Evolutionary conservation across 2,329 filamentous ascomycete species (phyloP).

Genomic region (Pseudocercospora musae): DNA sequence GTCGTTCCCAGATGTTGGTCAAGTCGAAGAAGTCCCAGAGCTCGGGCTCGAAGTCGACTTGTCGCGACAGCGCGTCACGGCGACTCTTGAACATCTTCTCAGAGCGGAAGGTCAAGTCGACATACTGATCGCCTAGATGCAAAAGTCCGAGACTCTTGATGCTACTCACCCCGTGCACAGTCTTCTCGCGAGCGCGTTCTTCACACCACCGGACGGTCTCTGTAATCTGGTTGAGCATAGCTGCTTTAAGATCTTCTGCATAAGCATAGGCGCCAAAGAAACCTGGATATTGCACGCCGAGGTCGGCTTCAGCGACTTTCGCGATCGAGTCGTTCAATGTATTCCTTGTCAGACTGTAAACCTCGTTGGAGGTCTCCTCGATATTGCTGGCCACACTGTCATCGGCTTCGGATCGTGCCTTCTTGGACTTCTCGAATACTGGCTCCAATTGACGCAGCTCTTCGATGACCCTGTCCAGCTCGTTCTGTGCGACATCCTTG

Average conservation of each 20-base stretch:
- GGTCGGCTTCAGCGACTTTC: constrained; percentile 70
- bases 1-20: constrained; percentile 74
- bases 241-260: constrained; percentile 86
- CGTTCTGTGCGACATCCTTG: constrained; percentile 76
- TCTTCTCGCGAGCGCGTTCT: constrained; percentile 75
- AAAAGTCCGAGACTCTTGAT: constrained; percentile 86
- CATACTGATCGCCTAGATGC: constrained; percentile 83
- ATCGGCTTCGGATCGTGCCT: constrained; percentile 72
- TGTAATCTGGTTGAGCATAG: constrained; percentile 86
- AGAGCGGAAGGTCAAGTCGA: constrained; percentile 80
- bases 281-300: constrained; percentile 83
- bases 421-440: constrained; percentile 76
- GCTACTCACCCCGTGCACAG: constrained; percentile 74
- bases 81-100: constrained; percentile 92
- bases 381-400: constrained; percentile 79
- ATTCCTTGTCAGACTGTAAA: constrained; percentile 78
- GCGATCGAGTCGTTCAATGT: constrained; percentile 72
- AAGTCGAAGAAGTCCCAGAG: constrained; percentile 92
- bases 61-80: constrained; percentile 74
- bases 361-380: constrained; percentile 77
- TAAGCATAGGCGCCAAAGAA: constrained; percentile 83
- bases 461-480: constrained; percentile 75
- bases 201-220: constrained; percentile 76
- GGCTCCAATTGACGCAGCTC: constrained; percentile 83
- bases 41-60: constrained; percentile 85